Conservation (phyloP, 441 rosid species). For the Croton laevigatus region DNA sequence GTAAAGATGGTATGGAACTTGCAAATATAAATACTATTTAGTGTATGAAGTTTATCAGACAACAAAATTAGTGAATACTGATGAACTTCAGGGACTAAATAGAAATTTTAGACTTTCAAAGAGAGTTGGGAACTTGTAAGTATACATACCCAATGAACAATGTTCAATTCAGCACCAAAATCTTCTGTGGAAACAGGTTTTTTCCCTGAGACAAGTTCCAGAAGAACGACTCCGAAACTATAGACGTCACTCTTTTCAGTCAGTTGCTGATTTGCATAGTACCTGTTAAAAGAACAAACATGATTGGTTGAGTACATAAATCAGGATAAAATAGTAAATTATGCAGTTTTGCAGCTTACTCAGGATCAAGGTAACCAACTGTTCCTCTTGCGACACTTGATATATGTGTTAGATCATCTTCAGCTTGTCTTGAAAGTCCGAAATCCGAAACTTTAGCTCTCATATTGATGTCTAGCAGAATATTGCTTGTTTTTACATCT, state of each 20-base stretch:
- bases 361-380: conserved; percentile 92
- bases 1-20: no score
- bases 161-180: conserved; percentile 78
- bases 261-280: conserved; percentile 81
- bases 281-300: conserved; percentile 41
- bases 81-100: no score
- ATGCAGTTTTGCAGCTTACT: conserved; percentile 46
- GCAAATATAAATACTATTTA: no score
- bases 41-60: no score
- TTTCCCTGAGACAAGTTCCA: conserved; percentile 82
- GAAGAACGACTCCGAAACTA: conserved; percentile 93
- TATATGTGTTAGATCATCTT: conserved; percentile 80
- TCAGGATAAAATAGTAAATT: conserved; percentile 1
- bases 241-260: conserved; percentile 96
- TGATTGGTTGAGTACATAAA: conserved; percentile 12
- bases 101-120: background rate
- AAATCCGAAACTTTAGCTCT: conserved; percentile 98
- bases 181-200: conserved; percentile 82
- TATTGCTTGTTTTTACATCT: conserved; percentile 94
- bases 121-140: conserved; percentile 1
- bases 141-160: conserved; percentile 80
- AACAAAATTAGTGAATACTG: no score
- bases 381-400: conserved; percentile 95
- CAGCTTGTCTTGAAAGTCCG: conserved; percentile 94
- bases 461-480: conserved; percentile 85